Percentiles rank a stretch among this genome's conserved stretches.
Evolutionary conservation across 1,284 basidiomycete species (phyloP).

Genomic region (Psilocybe mexicana): DNA sequence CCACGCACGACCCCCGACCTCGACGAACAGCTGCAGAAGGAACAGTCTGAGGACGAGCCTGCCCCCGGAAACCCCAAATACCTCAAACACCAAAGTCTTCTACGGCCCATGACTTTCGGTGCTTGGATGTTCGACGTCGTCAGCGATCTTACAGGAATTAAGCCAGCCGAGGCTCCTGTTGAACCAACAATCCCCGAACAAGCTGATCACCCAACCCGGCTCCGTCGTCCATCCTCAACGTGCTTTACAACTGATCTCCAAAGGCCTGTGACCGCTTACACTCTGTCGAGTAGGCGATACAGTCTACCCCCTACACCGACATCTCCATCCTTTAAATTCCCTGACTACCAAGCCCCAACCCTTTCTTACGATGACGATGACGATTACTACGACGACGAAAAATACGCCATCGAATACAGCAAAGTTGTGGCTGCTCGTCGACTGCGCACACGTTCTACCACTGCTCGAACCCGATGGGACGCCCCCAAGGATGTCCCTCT

Average conservation of each 20-base stretch:
- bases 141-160: conserved; percentile 54
- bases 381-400: conserved; percentile 24
- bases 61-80: conserved; percentile 22
- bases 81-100: conserved; percentile 35
- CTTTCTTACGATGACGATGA: conserved; percentile 2
- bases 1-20: conserved; percentile 2
- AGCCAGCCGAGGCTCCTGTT: conserved; percentile 1
- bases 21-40: conserved; percentile 25
- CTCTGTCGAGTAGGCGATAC: conserved; percentile 36
- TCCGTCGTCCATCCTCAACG: neutral
- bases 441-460: neutral
- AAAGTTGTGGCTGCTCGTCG: conserved; percentile 33
- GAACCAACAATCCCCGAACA: conserved; percentile 25
- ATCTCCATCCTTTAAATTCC: conserved; percentile 42
- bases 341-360: conserved; percentile 10
- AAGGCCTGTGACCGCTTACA: conserved; percentile 23
- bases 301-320: conserved; percentile 68
- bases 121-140: conserved; percentile 82
- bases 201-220: conserved; percentile 30
- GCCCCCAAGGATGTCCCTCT: conserved; percentile 26
- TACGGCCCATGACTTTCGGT: conserved; percentile 43
- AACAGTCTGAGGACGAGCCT: conserved; percentile 35
- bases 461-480: conserved; percentile 6
- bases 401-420: conserved; percentile 17
- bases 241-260: neutral